Conservation (phyloP, 2,329 filamentous ascomycete species). For the Scorias spongiosa region DNA sequence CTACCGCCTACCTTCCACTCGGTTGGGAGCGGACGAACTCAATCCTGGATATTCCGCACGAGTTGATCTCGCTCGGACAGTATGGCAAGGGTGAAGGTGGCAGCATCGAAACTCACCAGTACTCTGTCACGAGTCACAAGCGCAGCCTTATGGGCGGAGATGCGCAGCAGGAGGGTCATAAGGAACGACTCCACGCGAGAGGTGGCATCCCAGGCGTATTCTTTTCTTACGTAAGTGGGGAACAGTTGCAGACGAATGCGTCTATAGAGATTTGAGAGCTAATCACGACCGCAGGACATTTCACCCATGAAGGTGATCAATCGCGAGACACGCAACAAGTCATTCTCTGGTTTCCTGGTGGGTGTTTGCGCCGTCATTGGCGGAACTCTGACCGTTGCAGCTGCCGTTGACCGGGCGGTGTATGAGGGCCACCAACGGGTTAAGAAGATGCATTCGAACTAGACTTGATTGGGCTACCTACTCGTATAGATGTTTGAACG, state of each 20-base stretch:
- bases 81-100: slow-evolving; percentile 54
- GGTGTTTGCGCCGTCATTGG: slow-evolving; percentile 90
- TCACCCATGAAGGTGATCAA: slow-evolving; percentile 99
- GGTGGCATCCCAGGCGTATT: slow-evolving; percentile 96
- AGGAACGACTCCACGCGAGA: slow-evolving; percentile 75
- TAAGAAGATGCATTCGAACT: slow-evolving; percentile 66
- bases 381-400: slow-evolving; percentile 87
- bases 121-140: slow-evolving; percentile 94
- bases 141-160: slow-evolving; percentile 70
- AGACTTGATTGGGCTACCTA: too few relatives aligned
- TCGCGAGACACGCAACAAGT: slow-evolving; percentile 76
- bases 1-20: slow-evolving; percentile 83
- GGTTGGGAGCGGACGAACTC: slow-evolving; percentile 57
- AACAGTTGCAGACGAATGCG: background rate
- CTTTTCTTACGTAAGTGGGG: slow-evolving; percentile 74
- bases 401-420: slow-evolving; percentile 75
- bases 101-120: slow-evolving; percentile 94
- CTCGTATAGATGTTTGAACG: too few relatives aligned
- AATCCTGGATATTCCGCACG: slow-evolving; percentile 20
- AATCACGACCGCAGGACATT: slow-evolving; percentile 55
- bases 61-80: slow-evolving; percentile 49
- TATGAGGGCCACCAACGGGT: slow-evolving; percentile 77
- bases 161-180: slow-evolving; percentile 75
- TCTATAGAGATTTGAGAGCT: slow-evolving; percentile 5
- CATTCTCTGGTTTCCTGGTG: slow-evolving; percentile 81